Conservation (phyloP, 495 filamentous ascomycete species). For the Penicillium pulvis region DNA sequence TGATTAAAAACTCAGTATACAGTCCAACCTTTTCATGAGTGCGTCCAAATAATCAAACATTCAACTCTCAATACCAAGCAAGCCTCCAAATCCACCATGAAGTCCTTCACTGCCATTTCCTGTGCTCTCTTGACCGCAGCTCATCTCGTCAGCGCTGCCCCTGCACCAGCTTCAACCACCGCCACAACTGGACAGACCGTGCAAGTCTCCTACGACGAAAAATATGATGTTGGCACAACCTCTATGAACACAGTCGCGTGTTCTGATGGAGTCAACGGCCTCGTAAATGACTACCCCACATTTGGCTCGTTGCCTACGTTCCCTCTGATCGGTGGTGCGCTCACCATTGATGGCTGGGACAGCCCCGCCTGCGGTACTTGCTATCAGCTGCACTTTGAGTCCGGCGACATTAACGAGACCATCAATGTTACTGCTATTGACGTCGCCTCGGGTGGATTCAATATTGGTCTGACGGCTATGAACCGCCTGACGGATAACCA, state of each 20-base stretch:
- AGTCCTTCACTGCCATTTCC: slow-evolving; percentile 23
- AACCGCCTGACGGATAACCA: slow-evolving; percentile 62
- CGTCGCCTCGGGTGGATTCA: slow-evolving; percentile 59
- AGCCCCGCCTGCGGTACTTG: slow-evolving; percentile 66
- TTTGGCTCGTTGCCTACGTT: slow-evolving; percentile 58
- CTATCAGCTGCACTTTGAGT: slow-evolving; percentile 60
- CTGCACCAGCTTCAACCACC: slow-evolving; percentile 2
- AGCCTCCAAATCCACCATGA: slow-evolving; percentile 17
- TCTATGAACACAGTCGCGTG: slow-evolving; percentile 64
- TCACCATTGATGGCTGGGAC: slow-evolving; percentile 62
- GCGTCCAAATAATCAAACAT: background rate
- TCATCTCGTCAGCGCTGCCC: slow-evolving; percentile 20
- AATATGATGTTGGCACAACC: slow-evolving; percentile 35
- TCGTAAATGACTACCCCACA: slow-evolving; percentile 66
- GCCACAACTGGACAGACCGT: slow-evolving; percentile 14
- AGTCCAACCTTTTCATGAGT: background rate
- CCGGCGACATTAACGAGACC: slow-evolving; percentile 42
- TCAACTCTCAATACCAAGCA: background rate
- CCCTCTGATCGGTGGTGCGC: slow-evolving; percentile 63
- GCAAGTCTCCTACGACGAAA: slow-evolving; percentile 41
- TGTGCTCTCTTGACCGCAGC: slow-evolving; percentile 23
- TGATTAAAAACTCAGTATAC: too few species aligned
- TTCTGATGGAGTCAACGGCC: slow-evolving; percentile 59
- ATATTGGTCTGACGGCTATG: slow-evolving; percentile 66
- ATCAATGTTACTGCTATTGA: slow-evolving; percentile 72